phyloP scores from a whole-genome alignment of 2,329 filamentous ascomycete genomes.

The Aspergillus brunneoviolaceus region DNA sequence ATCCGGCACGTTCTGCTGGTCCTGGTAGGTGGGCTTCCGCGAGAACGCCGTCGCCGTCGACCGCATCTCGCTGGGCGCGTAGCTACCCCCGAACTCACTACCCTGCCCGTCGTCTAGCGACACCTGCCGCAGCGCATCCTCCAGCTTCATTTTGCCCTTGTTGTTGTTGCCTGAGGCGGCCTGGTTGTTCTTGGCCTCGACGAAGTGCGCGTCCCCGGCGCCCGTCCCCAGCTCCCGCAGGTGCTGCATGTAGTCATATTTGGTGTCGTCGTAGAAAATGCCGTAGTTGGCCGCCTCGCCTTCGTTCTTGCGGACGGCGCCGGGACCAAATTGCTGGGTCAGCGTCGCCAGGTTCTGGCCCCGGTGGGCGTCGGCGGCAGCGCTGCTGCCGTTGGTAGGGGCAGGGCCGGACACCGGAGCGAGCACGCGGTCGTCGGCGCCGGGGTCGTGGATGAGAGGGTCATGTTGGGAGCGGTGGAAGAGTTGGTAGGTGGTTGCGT shows the following conservation, averaged over 20 bases:
- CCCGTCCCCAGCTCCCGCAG: slow-evolving; percentile 79
- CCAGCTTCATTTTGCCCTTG: slow-evolving; percentile 74
- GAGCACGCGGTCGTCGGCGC: slow-evolving; percentile 86
- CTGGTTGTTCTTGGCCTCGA: slow-evolving; percentile 67
- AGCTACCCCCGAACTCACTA: slow-evolving; percentile 25
- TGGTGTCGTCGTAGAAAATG: slow-evolving; percentile 89
- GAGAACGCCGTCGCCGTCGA: slow-evolving; percentile 69
- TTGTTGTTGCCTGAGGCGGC: slow-evolving; percentile 53
- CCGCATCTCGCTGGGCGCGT: slow-evolving; percentile 41
- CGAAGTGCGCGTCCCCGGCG: slow-evolving; percentile 72
- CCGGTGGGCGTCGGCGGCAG: slow-evolving; percentile 36
- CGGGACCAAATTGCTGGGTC: slow-evolving; percentile 68
- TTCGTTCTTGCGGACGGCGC: slow-evolving; percentile 77
- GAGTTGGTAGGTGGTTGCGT: slow-evolving; percentile 86
- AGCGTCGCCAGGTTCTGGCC: slow-evolving; percentile 72
- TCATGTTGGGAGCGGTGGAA: slow-evolving; percentile 97
- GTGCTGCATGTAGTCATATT: slow-evolving; percentile 99
- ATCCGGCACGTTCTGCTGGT: slow-evolving; percentile 90
- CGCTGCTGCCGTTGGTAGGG: slow-evolving; percentile 16
- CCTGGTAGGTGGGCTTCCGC: slow-evolving; percentile 76
- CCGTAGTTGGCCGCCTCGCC: slow-evolving; percentile 94
- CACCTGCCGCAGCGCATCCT: slow-evolving; percentile 72
- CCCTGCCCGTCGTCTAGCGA: slow-evolving; percentile 43
- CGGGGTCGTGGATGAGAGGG: slow-evolving; percentile 88
- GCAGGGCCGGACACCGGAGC: slow-evolving; percentile 59